Conservation (phyloP, 2,329 filamentous ascomycete species). For the Monilinia polystroma region DNA sequence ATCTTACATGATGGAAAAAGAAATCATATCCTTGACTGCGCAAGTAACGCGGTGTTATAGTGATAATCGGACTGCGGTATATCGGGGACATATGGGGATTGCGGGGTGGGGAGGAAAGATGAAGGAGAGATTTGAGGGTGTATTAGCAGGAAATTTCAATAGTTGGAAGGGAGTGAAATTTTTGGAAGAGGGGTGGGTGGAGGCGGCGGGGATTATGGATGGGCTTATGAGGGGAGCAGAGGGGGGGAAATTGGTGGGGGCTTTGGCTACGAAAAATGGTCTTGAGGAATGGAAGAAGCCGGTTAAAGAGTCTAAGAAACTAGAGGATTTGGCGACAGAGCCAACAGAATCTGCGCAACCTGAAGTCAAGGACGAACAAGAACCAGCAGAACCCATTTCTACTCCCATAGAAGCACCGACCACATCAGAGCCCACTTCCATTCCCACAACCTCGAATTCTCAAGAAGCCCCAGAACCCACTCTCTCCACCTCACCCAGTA, state of each 20-base stretch:
- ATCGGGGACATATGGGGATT: constrained; percentile 69
- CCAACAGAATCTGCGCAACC: neutral
- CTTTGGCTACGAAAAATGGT: constrained; percentile 28
- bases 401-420: neutral
- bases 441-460: neutral
- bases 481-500: constrained; percentile 77
- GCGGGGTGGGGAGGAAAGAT: constrained; percentile 76
- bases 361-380: neutral
- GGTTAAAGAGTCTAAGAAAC: neutral
- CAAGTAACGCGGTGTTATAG: constrained; percentile 89
- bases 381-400: neutral
- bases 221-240: constrained; percentile 61
- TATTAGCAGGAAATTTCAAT: constrained; percentile 67
- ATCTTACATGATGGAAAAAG: constrained; percentile 81
- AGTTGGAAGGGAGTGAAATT: constrained; percentile 80
- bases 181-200: constrained; percentile 69
- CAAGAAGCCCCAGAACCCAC: constrained; percentile 29
- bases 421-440: neutral
- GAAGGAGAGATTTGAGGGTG: constrained; percentile 74
- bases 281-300: constrained; percentile 14
- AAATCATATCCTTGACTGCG: constrained; percentile 75
- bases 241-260: constrained; percentile 58
- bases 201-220: constrained; percentile 64
- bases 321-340: neutral
- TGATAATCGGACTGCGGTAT: constrained; percentile 71